Base-by-base conservation (phyloP, 768 basidiomycete species). In the Panus rudis region DNA sequence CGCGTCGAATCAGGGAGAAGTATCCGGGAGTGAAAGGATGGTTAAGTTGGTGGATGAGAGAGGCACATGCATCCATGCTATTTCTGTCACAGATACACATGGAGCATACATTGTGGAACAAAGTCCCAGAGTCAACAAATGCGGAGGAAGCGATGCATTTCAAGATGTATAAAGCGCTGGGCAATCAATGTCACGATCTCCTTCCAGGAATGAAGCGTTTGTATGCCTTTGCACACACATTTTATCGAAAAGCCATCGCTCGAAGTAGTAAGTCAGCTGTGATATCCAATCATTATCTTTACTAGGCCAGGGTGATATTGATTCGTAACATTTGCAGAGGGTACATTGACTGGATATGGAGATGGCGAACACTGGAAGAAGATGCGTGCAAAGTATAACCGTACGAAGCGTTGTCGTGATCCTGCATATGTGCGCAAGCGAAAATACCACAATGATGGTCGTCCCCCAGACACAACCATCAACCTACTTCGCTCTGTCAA, bases 71-170 rank as follows among this genome's bases (percentile, higher is more conserved):
- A 1, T 26, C 42, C 4, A 65, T 65, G 60, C 42, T 68, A 57
- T 50, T 54, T 30, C 25, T 43, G 21, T 54, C 64, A 2, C 45
- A 59, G n/a, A 45, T 57, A 0, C 34, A n/a, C 1, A 66, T 66
- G 63, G 52, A 60, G 26, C 39, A 40, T 2, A 43, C 48, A 61
- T 21, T 64, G 14, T 68, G 63, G 63, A 53, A 64, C 6, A 57
- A 55, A 1, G 48, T 68, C 1, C 65, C 63, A 0, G 37, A 49
- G 1, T 63, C 57, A 1, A 66, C 59, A 4, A 68, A 68, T 52
- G 59, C 65, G 1, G 61, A 64, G 34, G 67, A 68, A 41, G 43
- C 62, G 0, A 60, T 66, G 56, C 59, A 68, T 41, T 63, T 52
- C 52, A 64, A 61, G 37, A 20, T 67, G 1, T 66, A 67, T 31